Evolutionary conservation across 176 grass and related monocot genomes (phyloP), one percentile per base, ranked within the genome.

Genomic region (Eleusine indica): DNA sequence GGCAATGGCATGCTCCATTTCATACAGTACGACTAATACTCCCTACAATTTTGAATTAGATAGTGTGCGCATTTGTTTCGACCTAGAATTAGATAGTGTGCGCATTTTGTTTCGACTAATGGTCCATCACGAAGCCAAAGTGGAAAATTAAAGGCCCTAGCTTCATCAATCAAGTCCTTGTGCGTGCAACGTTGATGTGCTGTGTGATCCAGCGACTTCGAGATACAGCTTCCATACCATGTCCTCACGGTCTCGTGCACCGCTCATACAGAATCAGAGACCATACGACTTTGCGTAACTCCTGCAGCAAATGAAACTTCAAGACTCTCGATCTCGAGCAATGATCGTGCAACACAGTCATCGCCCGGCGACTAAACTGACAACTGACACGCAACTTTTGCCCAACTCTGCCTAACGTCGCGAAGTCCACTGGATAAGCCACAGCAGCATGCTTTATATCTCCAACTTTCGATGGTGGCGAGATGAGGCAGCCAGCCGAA

Each of bases 401-500:
- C 76, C 76, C 9, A 79, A 79, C 28, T 49, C 14, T 15, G 77
- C 77, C 77, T 21, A 67, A 78, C 57, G 32, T 35, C 32, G 0
- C 25, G 1, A 32, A 30, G 32, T 14, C 61, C 76, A 79, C 13
- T 2, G 28, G 12, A 17, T 18, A 67, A 14, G 7, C 8, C 1
- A 37, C 16, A 6, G 1, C 4, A 2, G n/a, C 2, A 5, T 2
- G 42, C 5, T 72, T 54, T 54, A 65, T 48, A 65, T 53, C 70
- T 75, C 43, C 7, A 53, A 53, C 60, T 53, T 75, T 53, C 19
- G 3, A 74, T 62, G 73, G n/a, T 65, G n/a, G 18, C 22, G 14
- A 35, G 52, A 61, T 35, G 22, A 35, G 40, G 17, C 10, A 29
- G 28, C 25, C 54, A 58, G 22, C 38, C 74, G 28, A 32, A 38